These are phyloP conservation scores for Citrus reticulata DNA, from an alignment of 345 rosid genomes.

Conservation along the genomic window DNA sequence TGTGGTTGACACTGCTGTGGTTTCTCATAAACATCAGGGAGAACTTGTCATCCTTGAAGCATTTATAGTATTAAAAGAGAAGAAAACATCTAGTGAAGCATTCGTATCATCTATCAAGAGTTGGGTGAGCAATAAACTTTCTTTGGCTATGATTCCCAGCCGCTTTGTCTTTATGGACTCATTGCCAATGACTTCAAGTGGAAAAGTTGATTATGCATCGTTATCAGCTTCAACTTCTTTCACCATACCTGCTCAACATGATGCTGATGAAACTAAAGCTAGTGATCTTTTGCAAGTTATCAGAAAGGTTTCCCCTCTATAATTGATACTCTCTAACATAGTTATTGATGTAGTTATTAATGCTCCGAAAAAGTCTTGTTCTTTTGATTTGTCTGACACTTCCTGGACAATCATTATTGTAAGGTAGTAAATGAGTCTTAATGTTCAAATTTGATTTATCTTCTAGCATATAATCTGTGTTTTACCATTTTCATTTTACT, in stretches of 20 bases:
- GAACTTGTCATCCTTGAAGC: constrained; percentile 48
- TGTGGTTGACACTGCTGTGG: constrained; percentile 67
- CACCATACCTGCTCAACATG: constrained; percentile 25
- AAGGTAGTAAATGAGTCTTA: not conserved
- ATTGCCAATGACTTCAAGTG: constrained; percentile 66
- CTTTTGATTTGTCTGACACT: not conserved
- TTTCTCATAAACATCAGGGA: constrained; percentile 35
- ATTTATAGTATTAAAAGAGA: constrained; percentile 48
- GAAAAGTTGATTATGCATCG: constrained; percentile 76
- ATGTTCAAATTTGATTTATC: not conserved
- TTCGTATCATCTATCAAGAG: constrained; percentile 40
- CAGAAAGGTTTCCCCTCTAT: constrained; percentile 56
- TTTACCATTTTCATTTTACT: not conserved
- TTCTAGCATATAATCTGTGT: not conserved
- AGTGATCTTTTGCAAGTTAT: constrained; percentile 45
- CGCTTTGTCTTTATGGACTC: constrained; percentile 49
- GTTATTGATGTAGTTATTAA: not conserved
- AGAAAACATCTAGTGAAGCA: constrained; percentile 31
- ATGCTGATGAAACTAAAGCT: constrained; percentile 15
- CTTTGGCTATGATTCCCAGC: constrained; percentile 73
- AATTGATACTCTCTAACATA: not conserved
- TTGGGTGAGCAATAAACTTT: constrained; percentile 65
- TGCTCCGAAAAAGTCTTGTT: not conserved
- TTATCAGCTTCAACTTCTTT: constrained; percentile 36
- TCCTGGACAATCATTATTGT: not conserved